Evolutionary conservation across 2,329 filamentous ascomycete genomes (phyloP), one percentile per base, ranked within the genome.

Genomic region (Aspergillus arachidicola): DNA sequence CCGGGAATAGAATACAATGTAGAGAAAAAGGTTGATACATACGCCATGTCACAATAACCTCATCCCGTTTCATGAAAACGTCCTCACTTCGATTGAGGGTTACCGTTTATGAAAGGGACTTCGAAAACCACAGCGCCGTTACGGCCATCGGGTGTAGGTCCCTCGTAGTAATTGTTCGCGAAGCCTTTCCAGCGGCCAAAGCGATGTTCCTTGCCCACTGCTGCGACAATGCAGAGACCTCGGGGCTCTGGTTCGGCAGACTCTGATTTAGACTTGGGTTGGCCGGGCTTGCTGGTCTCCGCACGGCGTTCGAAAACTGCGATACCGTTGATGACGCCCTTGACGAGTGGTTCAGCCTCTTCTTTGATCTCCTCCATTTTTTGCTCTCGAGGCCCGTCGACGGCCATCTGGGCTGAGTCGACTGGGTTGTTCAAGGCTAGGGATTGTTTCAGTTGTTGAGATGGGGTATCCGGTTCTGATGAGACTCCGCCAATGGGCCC

Each of bases 121-220:
- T 97, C 93, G 74, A 97, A 96, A 11, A 97, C 85, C 28, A 95
- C 86, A n/a, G 91, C 91, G 7, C 92, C 92, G 74, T 97, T 97
- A 68, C 89, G 89, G 4, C 88, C 92, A 28, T 75, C 74, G 3
- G 73, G 58, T 56, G 73, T 65, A 48, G 71, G 51, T 16, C 77
- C 76, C 41, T 76, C 69, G 45, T 73, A 64, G 58, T 73, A 76
- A 58, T 77, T 79, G 56, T 82, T 79, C 26, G 71, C 66, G 59
- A 77, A 79, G 48, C 75, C 72, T 78, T 89, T 89, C 93, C 93
- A 98, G 66, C 91, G 85, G 4, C 93, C 95, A 48, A 97, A 81
- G 51, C 93, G 87, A 77, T 94, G 91, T 78, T 97, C 92, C 73
- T 91, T 94, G 41, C 92, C 93, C 1, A 96, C 86, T 19, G 90